Evolutionary conservation across 352 stramenopile species (phyloP), one percentile per base, ranked within the genome.

Genomic region (Phytophthora syringae): DNA sequence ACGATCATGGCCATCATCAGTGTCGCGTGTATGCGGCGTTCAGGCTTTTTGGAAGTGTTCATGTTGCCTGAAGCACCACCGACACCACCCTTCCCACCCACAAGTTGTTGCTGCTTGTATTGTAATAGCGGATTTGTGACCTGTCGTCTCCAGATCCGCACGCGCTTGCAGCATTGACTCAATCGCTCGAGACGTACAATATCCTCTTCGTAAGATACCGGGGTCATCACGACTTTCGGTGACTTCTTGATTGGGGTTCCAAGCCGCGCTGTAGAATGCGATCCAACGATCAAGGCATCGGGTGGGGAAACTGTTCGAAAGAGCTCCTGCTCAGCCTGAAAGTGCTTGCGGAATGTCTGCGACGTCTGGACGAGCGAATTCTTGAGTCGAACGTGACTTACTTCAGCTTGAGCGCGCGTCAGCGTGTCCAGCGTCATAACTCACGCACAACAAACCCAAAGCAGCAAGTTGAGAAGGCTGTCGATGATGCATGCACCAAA

Each of bases 81-180:
- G 22, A 49, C 47, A 20, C 66, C 67, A 5, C 47, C 24, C n/a
- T 60, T 68, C 9, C 44, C 50, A 5, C 49, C 52, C 15, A 57
- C 54, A 10, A 76, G 59, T 15, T 85, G 70, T 28, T 86, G 77
- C 27, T 79, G 60, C 52, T 82, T 87, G 75, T 86, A 91, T 32
- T 80, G 67, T 47, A 90, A 52, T 22, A 94, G 53, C 21, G 86
- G 86, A 42, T 94, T 94, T 0, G 75, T 73, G 36, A 82, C 72
- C 32, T 89, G 76, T 11, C 77, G 70, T 21, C 76, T 57, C 86
- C 86, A 94, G 16, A 90, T 64, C 12, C 82, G 80, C 20, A 94
- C 86, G 9, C 86, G 86, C 50, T 91, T 91, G 68, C 82, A 93
- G 68, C 84, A 92, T 51, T 92, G 80, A 7, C 58, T 79, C 24